Evolutionary conservation across 495 filamentous ascomycete genomes (phyloP).

Genomic region (Pyrenula massariospora): DNA sequence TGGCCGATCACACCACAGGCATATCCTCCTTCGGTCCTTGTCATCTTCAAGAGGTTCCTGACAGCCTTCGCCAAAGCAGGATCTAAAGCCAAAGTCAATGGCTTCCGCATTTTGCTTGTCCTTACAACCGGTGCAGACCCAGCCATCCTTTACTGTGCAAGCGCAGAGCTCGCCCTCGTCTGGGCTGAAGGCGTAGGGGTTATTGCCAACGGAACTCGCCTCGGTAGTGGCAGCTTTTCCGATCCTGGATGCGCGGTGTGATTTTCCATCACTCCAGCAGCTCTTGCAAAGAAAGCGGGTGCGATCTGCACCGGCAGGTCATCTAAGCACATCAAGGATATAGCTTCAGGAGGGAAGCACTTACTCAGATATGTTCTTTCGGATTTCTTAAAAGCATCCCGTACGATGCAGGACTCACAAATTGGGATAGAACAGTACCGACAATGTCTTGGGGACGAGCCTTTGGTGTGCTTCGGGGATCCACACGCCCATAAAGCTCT

Average conservation of each 20-base stretch:
- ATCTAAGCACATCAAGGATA: background rate
- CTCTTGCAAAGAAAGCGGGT: background rate
- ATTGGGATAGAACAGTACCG: constrained; percentile 15
- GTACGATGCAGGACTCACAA: constrained; percentile 17
- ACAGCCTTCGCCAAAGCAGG: constrained; percentile 12
- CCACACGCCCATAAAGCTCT: constrained; percentile 8
- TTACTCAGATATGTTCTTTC: constrained; percentile 10
- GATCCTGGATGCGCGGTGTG: background rate
- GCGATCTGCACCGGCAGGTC: background rate
- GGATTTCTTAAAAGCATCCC: constrained; percentile 11
- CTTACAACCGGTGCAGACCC: constrained; percentile 14
- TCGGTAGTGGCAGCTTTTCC: background rate
- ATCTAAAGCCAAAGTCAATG: background rate
- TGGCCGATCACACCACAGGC: constrained; percentile 16
- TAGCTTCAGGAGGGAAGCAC: background rate
- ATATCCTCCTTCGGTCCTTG: constrained; percentile 8
- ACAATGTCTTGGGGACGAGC: constrained; percentile 7
- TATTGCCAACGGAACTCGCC: no score
- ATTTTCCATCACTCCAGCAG: background rate
- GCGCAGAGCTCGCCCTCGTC: constrained; percentile 6
- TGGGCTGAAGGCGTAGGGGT: constrained; percentile 1
- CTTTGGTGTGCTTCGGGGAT: constrained; percentile 10
- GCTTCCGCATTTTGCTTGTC: constrained; percentile 8
- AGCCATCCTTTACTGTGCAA: constrained; percentile 15
- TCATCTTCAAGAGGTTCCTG: background rate